Conservation (phyloP, 805 yeast species). For the Wickerhamiella lipophila region DNA sequence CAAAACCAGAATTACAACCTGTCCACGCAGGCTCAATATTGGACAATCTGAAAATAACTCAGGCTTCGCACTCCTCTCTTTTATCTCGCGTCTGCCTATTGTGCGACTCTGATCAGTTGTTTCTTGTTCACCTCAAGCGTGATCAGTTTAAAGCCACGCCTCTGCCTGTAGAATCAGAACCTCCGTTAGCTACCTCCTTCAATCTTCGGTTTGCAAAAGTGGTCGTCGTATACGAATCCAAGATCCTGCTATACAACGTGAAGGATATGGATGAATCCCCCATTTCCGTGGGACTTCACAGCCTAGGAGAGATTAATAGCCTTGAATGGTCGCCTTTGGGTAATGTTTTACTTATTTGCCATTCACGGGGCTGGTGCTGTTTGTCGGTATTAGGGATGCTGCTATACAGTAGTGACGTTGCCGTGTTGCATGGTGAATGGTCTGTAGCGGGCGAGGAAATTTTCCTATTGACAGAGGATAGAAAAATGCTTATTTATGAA, state of each 20-base stretch:
- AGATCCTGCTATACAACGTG: conserved; percentile 31
- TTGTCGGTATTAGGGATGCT: conserved; percentile 38
- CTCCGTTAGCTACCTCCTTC: conserved; percentile 25
- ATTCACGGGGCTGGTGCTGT: conserved; percentile 37
- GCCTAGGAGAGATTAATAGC: conserved; percentile 23
- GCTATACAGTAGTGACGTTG: conserved; percentile 28
- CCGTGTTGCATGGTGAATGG: conserved; percentile 28
- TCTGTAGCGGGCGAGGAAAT: conserved; percentile 29
- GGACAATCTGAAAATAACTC: not conserved
- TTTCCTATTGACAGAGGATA: conserved; percentile 23
- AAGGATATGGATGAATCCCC: conserved; percentile 19
- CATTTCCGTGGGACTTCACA: conserved; percentile 25
- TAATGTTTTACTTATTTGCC: conserved; percentile 26
- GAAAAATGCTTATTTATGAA: conserved; percentile 7
- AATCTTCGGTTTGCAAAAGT: conserved; percentile 34
- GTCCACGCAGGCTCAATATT: conserved; percentile 3
- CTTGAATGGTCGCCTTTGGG: conserved; percentile 32
- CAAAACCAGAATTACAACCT: conserved; percentile 1
- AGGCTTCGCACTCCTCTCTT: conserved; percentile 8
- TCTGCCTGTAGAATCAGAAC: not conserved
- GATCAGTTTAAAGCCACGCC: conserved; percentile 3
- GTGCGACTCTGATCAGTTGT: conserved; percentile 4
- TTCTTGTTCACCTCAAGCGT: conserved; percentile 7
- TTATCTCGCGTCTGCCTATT: conserved; percentile 6
- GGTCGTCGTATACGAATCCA: conserved; percentile 31